Conservation (phyloP, 352 stramenopile species). For the Plasmopara halstedii region DNA sequence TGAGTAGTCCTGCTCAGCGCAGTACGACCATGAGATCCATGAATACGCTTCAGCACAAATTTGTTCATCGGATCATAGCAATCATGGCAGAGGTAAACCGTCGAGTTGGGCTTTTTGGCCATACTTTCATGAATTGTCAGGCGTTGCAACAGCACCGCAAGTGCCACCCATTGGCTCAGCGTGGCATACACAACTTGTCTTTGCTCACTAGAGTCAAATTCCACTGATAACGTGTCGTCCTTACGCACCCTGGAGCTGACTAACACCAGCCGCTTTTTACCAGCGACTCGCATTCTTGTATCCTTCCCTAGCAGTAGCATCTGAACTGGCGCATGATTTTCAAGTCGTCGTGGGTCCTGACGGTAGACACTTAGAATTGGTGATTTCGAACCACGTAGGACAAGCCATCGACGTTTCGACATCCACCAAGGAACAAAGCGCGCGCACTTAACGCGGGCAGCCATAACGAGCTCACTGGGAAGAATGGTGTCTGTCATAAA, state of each 20-base stretch:
- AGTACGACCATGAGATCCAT: constrained; percentile 19
- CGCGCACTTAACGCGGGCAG: constrained; percentile 37
- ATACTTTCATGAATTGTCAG: constrained; percentile 42
- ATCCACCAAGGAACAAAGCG: constrained; percentile 51
- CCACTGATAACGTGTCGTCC: constrained; percentile 45
- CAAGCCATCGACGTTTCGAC: constrained; percentile 41
- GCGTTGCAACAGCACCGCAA: constrained; percentile 41
- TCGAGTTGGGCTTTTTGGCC: constrained; percentile 39
- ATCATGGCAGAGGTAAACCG: constrained; percentile 46
- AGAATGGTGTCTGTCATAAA: constrained; percentile 13
- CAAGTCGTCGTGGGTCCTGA: constrained; percentile 18
- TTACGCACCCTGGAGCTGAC: constrained; percentile 41
- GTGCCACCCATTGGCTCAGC: constrained; percentile 47
- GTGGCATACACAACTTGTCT: constrained; percentile 42
- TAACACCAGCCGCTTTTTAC: constrained; percentile 43
- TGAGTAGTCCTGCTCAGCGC: constrained; percentile 44
- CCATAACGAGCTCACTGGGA: constrained; percentile 43
- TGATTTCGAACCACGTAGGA: constrained; percentile 54
- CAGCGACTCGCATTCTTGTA: constrained; percentile 31
- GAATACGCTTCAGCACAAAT: constrained; percentile 50
- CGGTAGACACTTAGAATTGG: constrained; percentile 47
- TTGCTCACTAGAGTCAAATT: constrained; percentile 38
- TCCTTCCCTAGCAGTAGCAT: constrained; percentile 49
- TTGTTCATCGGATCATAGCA: constrained; percentile 13
- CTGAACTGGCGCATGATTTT: constrained; percentile 21